Evolutionary conservation across 129 eudicot genomes (phyloP), one percentile per base, ranked within the genome.

Genomic region (Tagetes erecta): DNA sequence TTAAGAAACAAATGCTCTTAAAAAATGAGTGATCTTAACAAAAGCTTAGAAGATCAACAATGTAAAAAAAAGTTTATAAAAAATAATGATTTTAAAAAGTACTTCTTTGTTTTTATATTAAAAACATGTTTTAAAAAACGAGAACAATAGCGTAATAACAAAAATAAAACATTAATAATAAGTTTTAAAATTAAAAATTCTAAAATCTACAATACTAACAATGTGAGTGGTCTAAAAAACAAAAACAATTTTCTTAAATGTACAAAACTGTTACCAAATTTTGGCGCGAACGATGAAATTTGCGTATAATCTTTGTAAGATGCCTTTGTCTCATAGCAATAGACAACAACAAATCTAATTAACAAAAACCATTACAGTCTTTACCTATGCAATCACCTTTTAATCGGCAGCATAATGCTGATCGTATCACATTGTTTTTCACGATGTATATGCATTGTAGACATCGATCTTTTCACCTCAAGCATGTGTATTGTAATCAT

Each of bases 371-470:
- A 7, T 44, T 37, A 46, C 64, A 60, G 66, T 65, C 35, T 53
- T 75, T 65, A 75, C 65, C 52, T 41, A 58, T 13, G 62, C 20
- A 27, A 46, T 36, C 34, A 3, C 80, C 70, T 78, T 33, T 79
- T 77, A 80, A 84, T 73, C 81, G 65, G 78, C 81, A n/a, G 68
- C 55, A 78, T 70, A 20, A 31, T 78, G 71, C 66, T 74, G 70
- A 53, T 60, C 72, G 76, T 36, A 76, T 59, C 81, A 55, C 83
- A 76, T 83, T 67, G 90, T 83, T 84, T 83, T 85, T 80, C 77
- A 84, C 90, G 78, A 83, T 88, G 84, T 39, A 39, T 71, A 38
- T 13, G n/a, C 90, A 51, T 84, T 10, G 85, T 71, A 64, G 64
- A 68, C 75, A 76, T 83, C 86, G 83, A n/a, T 52, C 52, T 73